A percentile compares a stretch with the other conserved stretches of the same genome.
phyloP scores from a whole-genome alignment of 2,329 filamentous ascomycete genomes.

The Erysiphe pulchra region DNA sequence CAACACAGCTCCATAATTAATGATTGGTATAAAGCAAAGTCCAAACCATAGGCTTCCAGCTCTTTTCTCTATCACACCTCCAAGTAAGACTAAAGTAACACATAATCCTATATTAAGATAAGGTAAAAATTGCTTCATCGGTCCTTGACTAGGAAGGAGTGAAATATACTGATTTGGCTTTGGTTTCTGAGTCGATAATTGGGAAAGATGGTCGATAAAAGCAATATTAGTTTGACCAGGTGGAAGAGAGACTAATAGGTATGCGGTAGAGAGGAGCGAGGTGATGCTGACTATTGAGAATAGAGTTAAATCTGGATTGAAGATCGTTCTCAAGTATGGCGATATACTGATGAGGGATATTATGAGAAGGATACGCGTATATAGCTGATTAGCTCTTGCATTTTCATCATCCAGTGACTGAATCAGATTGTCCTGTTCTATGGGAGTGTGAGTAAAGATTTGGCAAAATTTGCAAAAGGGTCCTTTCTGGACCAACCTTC shows the following conservation, averaged over 20 bases:
- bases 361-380: conserved; percentile 28
- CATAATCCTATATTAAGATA: conserved; percentile 33
- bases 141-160: conserved; percentile 12
- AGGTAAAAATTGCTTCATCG: conserved; percentile 32
- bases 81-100: conserved; percentile 22
- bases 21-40: conserved; percentile 24
- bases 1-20: conserved; percentile 35
- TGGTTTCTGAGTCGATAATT: background rate
- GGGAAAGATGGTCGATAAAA: conserved; percentile 20
- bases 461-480: too few relatives aligned
- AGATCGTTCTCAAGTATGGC: conserved; percentile 26
- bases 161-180: background rate
- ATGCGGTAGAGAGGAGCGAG: conserved; percentile 35
- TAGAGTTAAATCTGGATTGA: conserved; percentile 13
- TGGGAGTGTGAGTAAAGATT: conserved; percentile 31
- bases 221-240: conserved; percentile 27
- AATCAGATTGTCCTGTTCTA: conserved; percentile 42
- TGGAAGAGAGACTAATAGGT: conserved; percentile 29
- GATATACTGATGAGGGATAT: conserved; percentile 31
- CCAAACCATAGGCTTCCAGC: conserved; percentile 15
- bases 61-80: conserved; percentile 14
- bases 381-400: conserved; percentile 28
- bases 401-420: conserved; percentile 26
- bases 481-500: background rate
- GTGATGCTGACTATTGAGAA: conserved; percentile 30